These are phyloP conservation scores for Nakazawaea laoshanensis DNA, from an alignment of 805 yeast species.

Conservation along the genomic window DNA sequence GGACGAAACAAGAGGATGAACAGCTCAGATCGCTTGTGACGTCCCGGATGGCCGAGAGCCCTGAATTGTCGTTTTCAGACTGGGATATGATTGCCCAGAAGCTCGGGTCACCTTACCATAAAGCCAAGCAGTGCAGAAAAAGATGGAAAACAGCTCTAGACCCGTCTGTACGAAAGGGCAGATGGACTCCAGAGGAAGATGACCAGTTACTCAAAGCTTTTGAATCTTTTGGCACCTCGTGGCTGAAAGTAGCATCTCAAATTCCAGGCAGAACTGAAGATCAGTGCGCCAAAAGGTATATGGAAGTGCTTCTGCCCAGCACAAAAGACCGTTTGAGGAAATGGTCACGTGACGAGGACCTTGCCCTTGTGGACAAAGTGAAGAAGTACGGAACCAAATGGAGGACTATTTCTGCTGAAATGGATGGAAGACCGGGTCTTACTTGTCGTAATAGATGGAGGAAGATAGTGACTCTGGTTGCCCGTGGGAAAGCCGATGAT, in stretches of 20 bases:
- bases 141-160: constrained; percentile 84
- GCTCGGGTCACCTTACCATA: constrained; percentile 37
- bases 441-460: constrained; percentile 94
- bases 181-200: constrained; percentile 84
- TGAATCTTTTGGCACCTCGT: constrained; percentile 63
- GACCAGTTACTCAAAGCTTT: constrained; percentile 53
- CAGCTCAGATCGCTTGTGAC: constrained; percentile 35
- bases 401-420: constrained; percentile 67
- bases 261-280: constrained; percentile 87
- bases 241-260: constrained; percentile 76
- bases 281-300: constrained; percentile 88
- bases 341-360: constrained; percentile 77
- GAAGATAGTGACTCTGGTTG: constrained; percentile 70
- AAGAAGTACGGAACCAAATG: constrained; percentile 77
- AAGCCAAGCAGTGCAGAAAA: constrained; percentile 77
- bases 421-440: constrained; percentile 76
- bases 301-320: constrained; percentile 79
- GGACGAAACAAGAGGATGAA: constrained; percentile 74
- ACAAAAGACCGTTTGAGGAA: constrained; percentile 69
- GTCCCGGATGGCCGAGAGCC: constrained; percentile 17
- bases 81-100: constrained; percentile 54
- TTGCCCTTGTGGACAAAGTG: constrained; percentile 57
- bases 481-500: constrained; percentile 51
- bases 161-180: constrained; percentile 74
- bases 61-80: constrained; percentile 26